phyloP scores from a whole-genome alignment of 2,329 filamentous ascomycete genomes.

The Aspergillus transmontanensis region DNA sequence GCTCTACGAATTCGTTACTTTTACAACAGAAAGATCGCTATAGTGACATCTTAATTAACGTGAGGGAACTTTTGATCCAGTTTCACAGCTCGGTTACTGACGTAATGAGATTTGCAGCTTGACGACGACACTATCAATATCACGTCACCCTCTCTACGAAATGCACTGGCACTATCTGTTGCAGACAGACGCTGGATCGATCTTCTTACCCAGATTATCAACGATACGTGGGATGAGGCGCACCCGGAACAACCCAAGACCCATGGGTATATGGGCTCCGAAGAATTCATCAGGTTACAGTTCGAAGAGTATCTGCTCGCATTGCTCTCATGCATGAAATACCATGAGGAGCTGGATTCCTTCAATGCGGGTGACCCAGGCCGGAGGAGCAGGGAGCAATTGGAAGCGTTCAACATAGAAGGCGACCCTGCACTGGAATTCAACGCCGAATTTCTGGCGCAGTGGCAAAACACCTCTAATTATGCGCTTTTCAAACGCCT shows the following conservation, averaged over 20 bases:
- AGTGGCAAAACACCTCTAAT: conserved; percentile 86
- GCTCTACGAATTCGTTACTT: conserved; percentile 92
- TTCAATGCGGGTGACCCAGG: conserved; percentile 49
- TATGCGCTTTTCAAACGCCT: conserved; percentile 83
- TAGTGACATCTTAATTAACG: conserved; percentile 92
- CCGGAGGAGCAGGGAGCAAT: conserved; percentile 49
- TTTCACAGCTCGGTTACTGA: neutral
- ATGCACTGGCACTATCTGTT: conserved; percentile 75
- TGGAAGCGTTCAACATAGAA: conserved; percentile 65
- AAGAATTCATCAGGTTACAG: conserved; percentile 95
- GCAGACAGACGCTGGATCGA: conserved; percentile 97
- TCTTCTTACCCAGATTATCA: conserved; percentile 86
- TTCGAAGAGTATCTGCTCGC: conserved; percentile 96
- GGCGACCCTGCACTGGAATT: conserved; percentile 87
- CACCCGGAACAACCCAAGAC: conserved; percentile 91
- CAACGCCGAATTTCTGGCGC: conserved; percentile 78
- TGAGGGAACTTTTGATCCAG: conserved; percentile 26
- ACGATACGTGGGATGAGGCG: conserved; percentile 93
- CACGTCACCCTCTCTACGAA: conserved; percentile 74
- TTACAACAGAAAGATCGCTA: conserved; percentile 94
- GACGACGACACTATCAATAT: conserved; percentile 87
- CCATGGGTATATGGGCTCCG: conserved; percentile 90
- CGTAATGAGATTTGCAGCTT: conserved; percentile 50
- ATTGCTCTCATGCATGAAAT: conserved; percentile 85
- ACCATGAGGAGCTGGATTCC: conserved; percentile 67